phyloP scores from a whole-genome alignment of 768 basidiomycete genomes.

The Termitomyces sp. region DNA sequence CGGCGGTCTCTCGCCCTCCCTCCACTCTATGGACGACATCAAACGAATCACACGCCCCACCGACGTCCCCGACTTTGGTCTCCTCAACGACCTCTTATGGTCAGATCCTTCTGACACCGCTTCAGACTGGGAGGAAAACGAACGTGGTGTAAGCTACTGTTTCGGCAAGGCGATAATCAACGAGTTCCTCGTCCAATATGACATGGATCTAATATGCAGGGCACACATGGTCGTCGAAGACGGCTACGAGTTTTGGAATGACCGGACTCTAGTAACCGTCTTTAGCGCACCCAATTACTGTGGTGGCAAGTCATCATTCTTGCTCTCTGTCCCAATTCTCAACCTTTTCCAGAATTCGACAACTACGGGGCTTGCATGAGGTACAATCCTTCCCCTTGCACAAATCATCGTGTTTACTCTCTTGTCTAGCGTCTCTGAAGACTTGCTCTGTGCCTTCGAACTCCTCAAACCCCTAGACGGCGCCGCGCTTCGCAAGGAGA shows the following conservation, averaged over 20 bases:
- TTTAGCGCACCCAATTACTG: conserved; percentile 98
- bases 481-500: conserved; percentile 92
- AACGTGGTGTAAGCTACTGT: conserved; percentile 97
- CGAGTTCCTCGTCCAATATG: conserved; percentile 89
- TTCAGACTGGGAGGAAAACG: conserved; percentile 98
- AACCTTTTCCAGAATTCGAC: conserved; percentile 64
- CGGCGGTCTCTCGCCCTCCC: conserved; percentile 87
- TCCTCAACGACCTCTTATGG: conserved; percentile 96
- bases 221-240: conserved; percentile 99
- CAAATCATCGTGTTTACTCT: conserved; percentile 6
- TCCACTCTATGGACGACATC: conserved; percentile 98
- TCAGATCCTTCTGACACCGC: conserved; percentile 98
- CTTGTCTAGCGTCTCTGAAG: conserved; percentile 80
- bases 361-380: conserved; percentile 96
- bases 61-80: conserved; percentile 96
- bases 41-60: conserved; percentile 96
- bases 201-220: conserved; percentile 99
- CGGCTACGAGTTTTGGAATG: conserved; percentile 99
- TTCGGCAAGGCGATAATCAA: conserved; percentile 98
- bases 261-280: conserved; percentile 95
- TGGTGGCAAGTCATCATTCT: conserved; percentile 59
- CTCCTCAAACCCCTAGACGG: conserved; percentile 93
- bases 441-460: conserved; percentile 95
- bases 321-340: conserved; percentile 13
- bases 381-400: conserved; percentile 29